phyloP scores from a whole-genome alignment of 2,329 filamentous ascomycete genomes.

The Botrytis paeoniae region DNA sequence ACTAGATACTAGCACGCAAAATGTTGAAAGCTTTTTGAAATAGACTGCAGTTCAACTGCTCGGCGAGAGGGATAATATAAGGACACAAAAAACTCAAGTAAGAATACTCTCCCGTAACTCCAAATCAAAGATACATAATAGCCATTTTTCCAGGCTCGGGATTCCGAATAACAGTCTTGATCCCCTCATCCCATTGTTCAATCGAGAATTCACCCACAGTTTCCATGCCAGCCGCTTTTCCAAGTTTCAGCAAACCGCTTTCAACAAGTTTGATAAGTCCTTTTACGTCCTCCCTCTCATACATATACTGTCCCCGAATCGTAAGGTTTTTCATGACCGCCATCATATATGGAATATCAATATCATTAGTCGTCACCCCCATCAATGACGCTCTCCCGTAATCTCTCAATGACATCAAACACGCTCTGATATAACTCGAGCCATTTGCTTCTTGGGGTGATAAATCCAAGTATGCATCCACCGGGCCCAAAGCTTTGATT shows the following conservation, averaged over 20 bases:
- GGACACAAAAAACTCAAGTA: neutral
- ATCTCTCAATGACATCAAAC: constrained; percentile 33
- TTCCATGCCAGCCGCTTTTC: constrained; percentile 8
- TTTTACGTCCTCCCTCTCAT: constrained; percentile 42
- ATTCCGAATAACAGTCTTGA: constrained; percentile 31
- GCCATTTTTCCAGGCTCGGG: neutral
- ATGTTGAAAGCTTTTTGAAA: neutral
- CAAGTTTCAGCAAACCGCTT: constrained; percentile 21
- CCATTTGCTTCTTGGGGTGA: constrained; percentile 42
- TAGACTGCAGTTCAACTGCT: neutral
- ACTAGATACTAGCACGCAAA: neutral
- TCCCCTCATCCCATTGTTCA: constrained; percentile 23
- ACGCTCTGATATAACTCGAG: constrained; percentile 43
- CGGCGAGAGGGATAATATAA: neutral
- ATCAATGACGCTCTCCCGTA: constrained; percentile 40
- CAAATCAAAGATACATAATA: neutral
- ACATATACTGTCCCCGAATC: constrained; percentile 47
- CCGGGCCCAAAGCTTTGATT: constrained; percentile 33
- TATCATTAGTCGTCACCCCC: constrained; percentile 35
- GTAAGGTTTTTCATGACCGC: constrained; percentile 39
- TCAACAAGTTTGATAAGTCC: constrained; percentile 46
- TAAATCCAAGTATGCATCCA: constrained; percentile 47
- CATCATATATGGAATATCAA: constrained; percentile 34
- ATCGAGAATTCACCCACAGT: constrained; percentile 17
- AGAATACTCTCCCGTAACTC: neutral